Evolutionary conservation across 1,284 basidiomycete genomes (phyloP), one percentile per base, ranked within the genome.

Genomic region (Neonothopanus nambi): DNA sequence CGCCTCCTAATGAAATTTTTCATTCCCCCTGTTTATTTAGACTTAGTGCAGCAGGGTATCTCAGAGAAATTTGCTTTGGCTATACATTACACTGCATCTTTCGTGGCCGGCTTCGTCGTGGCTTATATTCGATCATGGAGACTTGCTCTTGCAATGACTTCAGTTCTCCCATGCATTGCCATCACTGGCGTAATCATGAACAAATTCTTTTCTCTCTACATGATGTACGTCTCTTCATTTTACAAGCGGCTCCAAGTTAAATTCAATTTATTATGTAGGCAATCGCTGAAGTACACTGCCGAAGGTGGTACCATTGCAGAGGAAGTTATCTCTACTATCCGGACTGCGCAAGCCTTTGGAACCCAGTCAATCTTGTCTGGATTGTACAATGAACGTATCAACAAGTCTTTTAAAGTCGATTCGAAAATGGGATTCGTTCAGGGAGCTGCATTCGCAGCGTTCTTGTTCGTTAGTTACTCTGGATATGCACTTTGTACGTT

Each of bases 291-390:
- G 54, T 75, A 87, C 53, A 81, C 96, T 33, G 92, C 93, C 2
- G 84, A 89, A 21, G 90, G 88, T 21, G 95, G 95, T 37, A 87
- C 82, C 2, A 70, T 98, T 15, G 95, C 96, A 0, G 97, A 99
- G 71, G 97, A 99, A 69, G 92, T 93, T 61, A 91, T 99, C 52
- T 89, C 91, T 1, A 91, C 90, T 18, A 72, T 96, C 38, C 87
- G 94, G n/a, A 95, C 91, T 2, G 87, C 93, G 1, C 93, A 98
- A 59, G 95, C 96, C 0, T 99, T 99, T 63, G 93, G 93, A 46
- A 89, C 88, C 1, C 91, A 94, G 70, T 71, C 67, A 9, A 76
- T 80, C 17, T 78, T 98, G 26, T 67, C 84, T 6, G 61, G 66
- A 2, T 70, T 93, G 38, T 99, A 98, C 67, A 82, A 95, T 63